phyloP scores from a whole-genome alignment of 179 eudicot genomes.

The Carnegiea gigantea region DNA sequence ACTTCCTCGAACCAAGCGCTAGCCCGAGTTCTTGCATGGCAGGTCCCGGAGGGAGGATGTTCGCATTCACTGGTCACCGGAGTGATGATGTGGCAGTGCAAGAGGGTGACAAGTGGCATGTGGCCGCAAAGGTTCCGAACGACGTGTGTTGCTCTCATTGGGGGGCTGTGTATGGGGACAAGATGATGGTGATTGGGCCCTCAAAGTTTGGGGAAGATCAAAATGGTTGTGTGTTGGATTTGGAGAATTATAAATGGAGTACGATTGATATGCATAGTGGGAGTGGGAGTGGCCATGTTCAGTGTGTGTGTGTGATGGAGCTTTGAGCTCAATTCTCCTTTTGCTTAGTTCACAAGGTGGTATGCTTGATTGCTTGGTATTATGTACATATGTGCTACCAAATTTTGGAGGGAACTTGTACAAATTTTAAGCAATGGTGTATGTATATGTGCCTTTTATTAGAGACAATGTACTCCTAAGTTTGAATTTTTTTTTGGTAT shows the following conservation, averaged over 20 bases:
- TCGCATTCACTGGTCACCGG: conserved; percentile 17
- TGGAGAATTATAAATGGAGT: conserved; percentile 43
- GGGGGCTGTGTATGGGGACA: conserved; percentile 32
- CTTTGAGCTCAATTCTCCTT: conserved; percentile 24
- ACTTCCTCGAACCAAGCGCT: conserved; percentile 30
- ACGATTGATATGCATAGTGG: conserved; percentile 35
- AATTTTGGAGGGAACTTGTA: conserved; percentile 1
- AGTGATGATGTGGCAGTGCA: conserved; percentile 30
- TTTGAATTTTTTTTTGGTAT: too few species aligned
- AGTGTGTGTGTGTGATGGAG: conserved; percentile 58
- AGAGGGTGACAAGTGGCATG: conserved; percentile 36
- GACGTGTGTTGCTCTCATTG: conserved; percentile 32
- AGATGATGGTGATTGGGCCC: conserved; percentile 49
- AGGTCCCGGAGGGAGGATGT: conserved; percentile 26
- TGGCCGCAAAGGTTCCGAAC: conserved; percentile 34
- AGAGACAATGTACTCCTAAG: too few species aligned
- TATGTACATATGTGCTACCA: conserved; percentile 1
- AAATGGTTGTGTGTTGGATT: conserved; percentile 38
- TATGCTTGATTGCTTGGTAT: not conserved
- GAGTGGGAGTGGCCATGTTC: conserved; percentile 61
- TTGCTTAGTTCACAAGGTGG: not conserved
- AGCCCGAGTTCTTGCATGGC: conserved; percentile 35
- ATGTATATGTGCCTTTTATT: not conserved
- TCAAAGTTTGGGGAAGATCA: conserved; percentile 37
- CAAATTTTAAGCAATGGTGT: not conserved